Base-by-base conservation (phyloP, 768 basidiomycete species). In the Boletus eberwhitei region DNA sequence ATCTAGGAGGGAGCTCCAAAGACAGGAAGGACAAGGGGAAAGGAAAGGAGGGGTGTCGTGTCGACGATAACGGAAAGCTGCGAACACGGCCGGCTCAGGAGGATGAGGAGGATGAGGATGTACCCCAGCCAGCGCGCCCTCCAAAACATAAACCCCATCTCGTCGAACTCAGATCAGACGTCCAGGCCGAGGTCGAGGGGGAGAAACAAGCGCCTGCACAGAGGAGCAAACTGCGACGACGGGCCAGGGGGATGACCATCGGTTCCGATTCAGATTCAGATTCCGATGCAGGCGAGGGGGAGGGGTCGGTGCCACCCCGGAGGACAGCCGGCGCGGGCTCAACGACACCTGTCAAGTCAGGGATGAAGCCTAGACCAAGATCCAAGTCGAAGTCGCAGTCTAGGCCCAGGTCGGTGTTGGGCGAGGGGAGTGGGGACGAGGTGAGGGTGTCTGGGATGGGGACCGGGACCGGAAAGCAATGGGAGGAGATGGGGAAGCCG, bases 361-460 rank as follows among this genome's bases (percentile, higher is more conserved):
- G 61, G 9, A 70, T 70, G 68, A 70, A 60, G 29, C 63, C 61
- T 31, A 61, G 60, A 38, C 55, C 60, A 7, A 62, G 44, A 19
- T 58, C 64, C 3, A 53, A 54, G 22, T 53, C 59, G 5, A 40
- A n/a, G 29, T 29, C 29, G 29, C 29, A 9, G 11, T 46, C 64
- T 7, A 17, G 14, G 38, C 41, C 63, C 17, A 14, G 17, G 24
- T 54, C 48, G 2, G 35, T 34, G 8, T 8, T 19, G 2, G 43
- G 31, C 7, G 53, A 14, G 12, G 52, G 52, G 31, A 56, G 36
- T 19, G 54, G 36, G 12, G 51, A 24, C 0, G 60, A 58, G 31
- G 46, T 31, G 21, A 41, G 36, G 34, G 48, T 39, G 32, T 35
- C 35, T 36, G 35, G 29, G 5, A 36, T 37, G 8, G 36, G 19